Conservation (phyloP, 2,329 filamentous ascomycete species). For the Incumbomyces delicatus region DNA sequence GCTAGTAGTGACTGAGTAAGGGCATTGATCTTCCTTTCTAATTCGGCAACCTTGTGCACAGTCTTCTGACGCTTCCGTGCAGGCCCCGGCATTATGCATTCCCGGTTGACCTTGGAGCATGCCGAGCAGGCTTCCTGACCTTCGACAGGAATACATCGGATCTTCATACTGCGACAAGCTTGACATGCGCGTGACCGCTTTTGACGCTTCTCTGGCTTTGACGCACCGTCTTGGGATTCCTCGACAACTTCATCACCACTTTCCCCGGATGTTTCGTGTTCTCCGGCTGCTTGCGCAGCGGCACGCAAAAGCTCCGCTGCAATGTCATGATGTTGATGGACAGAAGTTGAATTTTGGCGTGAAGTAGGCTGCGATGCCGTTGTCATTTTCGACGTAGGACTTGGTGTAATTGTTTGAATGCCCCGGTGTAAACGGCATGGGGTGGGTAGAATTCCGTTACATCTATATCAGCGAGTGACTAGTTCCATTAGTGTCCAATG, state of each 20-base stretch:
- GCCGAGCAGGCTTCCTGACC: constrained; percentile 48
- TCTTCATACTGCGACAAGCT: constrained; percentile 21
- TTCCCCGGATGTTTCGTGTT: background rate
- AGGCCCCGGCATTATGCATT: constrained; percentile 66
- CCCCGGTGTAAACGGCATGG: too few relatives aligned
- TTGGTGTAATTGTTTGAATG: too few relatives aligned
- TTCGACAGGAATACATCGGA: constrained; percentile 19
- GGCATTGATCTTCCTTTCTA: constrained; percentile 86
- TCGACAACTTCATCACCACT: constrained; percentile 6
- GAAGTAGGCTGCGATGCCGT: background rate
- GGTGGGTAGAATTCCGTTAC: too few relatives aligned
- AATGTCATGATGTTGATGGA: constrained; percentile 5
- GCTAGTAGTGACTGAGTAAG: constrained; percentile 70
- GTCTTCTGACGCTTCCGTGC: constrained; percentile 78
- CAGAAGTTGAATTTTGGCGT: background rate
- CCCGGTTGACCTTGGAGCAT: constrained; percentile 69
- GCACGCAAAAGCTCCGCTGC: constrained; percentile 2
- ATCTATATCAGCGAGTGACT: too few relatives aligned
- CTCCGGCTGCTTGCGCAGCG: constrained; percentile 4
- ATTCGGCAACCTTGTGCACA: constrained; percentile 77
- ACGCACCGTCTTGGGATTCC: constrained; percentile 10
- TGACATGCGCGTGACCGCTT: constrained; percentile 19
- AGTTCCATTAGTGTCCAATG: too few relatives aligned
- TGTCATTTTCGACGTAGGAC: background rate
- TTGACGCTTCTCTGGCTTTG: constrained; percentile 14